Conservation (phyloP, 768 basidiomycete species). For the Nidula microcarpa region DNA sequence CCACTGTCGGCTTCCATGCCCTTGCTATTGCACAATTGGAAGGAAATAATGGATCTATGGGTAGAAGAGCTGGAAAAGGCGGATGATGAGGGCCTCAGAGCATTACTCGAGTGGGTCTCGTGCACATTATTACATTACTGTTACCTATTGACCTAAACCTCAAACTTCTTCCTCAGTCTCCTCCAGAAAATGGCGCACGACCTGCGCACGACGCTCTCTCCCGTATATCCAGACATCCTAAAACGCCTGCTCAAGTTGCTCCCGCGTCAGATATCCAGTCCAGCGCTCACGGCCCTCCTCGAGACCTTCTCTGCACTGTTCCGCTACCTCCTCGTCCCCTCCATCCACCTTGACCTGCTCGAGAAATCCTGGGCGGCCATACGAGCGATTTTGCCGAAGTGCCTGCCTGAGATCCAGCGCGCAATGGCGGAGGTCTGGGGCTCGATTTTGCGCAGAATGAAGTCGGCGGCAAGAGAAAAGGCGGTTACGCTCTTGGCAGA, state of each 20-base stretch:
- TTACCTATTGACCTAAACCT: neutral
- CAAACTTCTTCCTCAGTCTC: slow-evolving; percentile 40
- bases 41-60: slow-evolving; percentile 67
- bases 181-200: slow-evolving; percentile 79
- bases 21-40: slow-evolving; percentile 77
- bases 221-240: slow-evolving; percentile 56
- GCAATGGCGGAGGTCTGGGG: slow-evolving; percentile 90
- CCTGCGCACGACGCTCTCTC: slow-evolving; percentile 71
- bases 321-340: slow-evolving; percentile 69
- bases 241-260: slow-evolving; percentile 54
- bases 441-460: slow-evolving; percentile 67
- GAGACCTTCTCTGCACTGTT: slow-evolving; percentile 69
- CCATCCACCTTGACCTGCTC: slow-evolving; percentile 49
- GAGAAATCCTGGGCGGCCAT: slow-evolving; percentile 60
- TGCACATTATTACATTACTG: neutral
- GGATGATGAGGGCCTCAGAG: slow-evolving; percentile 70
- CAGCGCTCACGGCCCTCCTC: slow-evolving; percentile 59
- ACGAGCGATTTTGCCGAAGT: slow-evolving; percentile 47
- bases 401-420: slow-evolving; percentile 68
- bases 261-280: slow-evolving; percentile 53
- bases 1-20: slow-evolving; percentile 73
- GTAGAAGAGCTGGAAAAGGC: slow-evolving; percentile 48
- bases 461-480: slow-evolving; percentile 51
- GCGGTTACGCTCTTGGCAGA: slow-evolving; percentile 54
- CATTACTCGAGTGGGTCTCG: slow-evolving; percentile 68